Base-by-base conservation (phyloP, 176 grass and related monocot species). In the Urochloa ruziziensis region DNA sequence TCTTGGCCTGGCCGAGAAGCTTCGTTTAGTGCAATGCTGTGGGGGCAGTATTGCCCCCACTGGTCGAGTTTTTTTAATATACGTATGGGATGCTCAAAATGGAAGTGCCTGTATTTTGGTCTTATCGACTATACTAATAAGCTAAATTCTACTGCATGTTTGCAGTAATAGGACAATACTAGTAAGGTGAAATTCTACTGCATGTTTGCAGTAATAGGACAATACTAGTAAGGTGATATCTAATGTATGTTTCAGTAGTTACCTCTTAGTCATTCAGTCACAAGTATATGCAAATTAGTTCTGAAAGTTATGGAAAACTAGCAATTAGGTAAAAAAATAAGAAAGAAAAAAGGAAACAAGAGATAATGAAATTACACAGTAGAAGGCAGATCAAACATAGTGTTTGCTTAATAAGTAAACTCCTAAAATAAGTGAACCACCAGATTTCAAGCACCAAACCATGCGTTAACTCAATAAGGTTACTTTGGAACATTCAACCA, bases 201-300 rank as follows among this genome's bases (percentile, higher is more conserved):
- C 39, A 51, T 44, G 32, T 61, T 79, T 76, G 72, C 27, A 34
- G 52, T 60, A 61, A 71, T 79, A 51, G 46, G 40, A 23, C 54
- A 39, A 13, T 34, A 39, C 19, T 39, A 67, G 19, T n/a, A 34
- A 35, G 62, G 7, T 36, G 18, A 35, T 65, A 19, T 34, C 32
- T 21, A 34, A 9, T 35, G 32, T 35, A 36, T 65, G 32, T 65
- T 65, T 65, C 32, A 54, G 51, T 65, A 19, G 18, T 35, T 36
- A 36, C 61, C 28, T 63, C 14, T 62, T 62, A 21, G 16, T 36
- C 33, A 18, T 36, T 37, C 39, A 36, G 23, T 29, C 65, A 78
- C 69, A 85, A 70, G 57, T 61, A 62, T 40, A 48, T 61, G 32
- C 59, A 43, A 29, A 85, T 59, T 47, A 77, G 62, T 36, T 24